Evolutionary conservation across 768 basidiomycete species (phyloP), one percentile per base, ranked within the genome.

Genomic region (Tulasnella sp.): DNA sequence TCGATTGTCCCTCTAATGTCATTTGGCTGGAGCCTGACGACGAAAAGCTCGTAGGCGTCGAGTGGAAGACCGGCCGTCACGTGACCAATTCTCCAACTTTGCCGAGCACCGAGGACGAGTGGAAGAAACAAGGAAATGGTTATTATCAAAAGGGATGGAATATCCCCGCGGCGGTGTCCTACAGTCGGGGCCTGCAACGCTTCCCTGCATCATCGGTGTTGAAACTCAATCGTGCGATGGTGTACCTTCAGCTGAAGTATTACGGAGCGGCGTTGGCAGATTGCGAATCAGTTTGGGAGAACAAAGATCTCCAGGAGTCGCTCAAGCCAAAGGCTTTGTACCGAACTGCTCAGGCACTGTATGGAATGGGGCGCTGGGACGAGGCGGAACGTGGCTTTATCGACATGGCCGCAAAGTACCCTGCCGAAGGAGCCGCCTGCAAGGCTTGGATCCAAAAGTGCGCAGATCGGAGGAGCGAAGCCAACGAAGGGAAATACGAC

Each of bases 1-100:
- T 86, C 42, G 85, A 87, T 60, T 85, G 84, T 20, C 85, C 86
- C 0, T 82, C 84, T 1, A 85, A 86, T 80, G 79, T 86, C 44
- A 72, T 82, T 6, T 83, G 85, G 76, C 44, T 85, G 6, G 78
- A 74, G 1, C 75, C 80, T 8, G 40, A 75, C 20, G 80, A 82
- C 44, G 77, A 64, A 14, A 46, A 83, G 22, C 37, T 85, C 28
- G 54, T 1, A 24, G 48, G 54, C 7, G 42, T 81, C 11, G 12
- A 24, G 46, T 82, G 82, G 83, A 58, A 28, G 41, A 40, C 75
- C 14, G 75, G 42, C 4, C 2, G 20, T 24, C 72, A 14, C 12
- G 31, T 54, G 24, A 64, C 54, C 9, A 4, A 58, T 9, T 31
- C 18, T 3, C 74, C 78, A 0, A 18, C 34, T 3, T 11, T 34